Evolutionary conservation across 2,329 filamentous ascomycete genomes (phyloP).

Genomic region (Neofusicoccum ribis): DNA sequence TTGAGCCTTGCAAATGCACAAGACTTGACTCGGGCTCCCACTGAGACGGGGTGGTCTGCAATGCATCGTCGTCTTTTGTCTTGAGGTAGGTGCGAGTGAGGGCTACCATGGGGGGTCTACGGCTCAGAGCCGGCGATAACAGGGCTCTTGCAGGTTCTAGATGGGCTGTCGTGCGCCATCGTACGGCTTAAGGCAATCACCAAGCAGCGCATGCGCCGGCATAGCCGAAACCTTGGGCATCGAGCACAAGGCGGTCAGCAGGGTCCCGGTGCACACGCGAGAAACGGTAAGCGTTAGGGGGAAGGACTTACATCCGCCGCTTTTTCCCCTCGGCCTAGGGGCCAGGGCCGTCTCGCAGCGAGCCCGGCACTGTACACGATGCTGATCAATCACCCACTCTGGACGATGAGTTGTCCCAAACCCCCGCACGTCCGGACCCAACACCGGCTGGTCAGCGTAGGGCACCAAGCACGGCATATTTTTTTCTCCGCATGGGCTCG

Average conservation of each 20-base stretch:
- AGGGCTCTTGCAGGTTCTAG: not conserved
- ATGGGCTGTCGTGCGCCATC: not conserved
- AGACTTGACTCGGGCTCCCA: too few species aligned
- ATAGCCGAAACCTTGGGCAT: not conserved
- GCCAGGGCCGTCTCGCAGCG: too few species aligned
- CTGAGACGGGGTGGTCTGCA: too few species aligned
- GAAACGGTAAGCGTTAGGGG: not conserved
- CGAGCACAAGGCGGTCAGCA: not conserved
- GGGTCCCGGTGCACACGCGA: too few species aligned
- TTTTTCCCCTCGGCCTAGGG: too few species aligned
- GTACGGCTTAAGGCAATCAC: not conserved
- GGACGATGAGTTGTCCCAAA: not conserved
- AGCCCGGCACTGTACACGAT: too few species aligned
- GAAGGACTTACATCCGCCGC: not conserved
- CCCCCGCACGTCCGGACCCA: not conserved
- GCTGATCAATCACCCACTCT: not conserved
- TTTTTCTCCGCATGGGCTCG: too few species aligned
- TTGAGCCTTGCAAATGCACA: too few species aligned
- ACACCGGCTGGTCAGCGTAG: not conserved
- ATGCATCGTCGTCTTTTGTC: too few species aligned
- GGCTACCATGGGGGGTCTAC: not conserved
- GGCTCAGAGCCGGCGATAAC: not conserved
- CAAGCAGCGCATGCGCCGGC: not conserved
- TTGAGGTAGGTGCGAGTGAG: too few species aligned
- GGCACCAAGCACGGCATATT: too few species aligned